These are phyloP conservation scores for Metschnikowia kofuensis DNA, from an alignment of 805 yeast species.

Conservation along the genomic window DNA sequence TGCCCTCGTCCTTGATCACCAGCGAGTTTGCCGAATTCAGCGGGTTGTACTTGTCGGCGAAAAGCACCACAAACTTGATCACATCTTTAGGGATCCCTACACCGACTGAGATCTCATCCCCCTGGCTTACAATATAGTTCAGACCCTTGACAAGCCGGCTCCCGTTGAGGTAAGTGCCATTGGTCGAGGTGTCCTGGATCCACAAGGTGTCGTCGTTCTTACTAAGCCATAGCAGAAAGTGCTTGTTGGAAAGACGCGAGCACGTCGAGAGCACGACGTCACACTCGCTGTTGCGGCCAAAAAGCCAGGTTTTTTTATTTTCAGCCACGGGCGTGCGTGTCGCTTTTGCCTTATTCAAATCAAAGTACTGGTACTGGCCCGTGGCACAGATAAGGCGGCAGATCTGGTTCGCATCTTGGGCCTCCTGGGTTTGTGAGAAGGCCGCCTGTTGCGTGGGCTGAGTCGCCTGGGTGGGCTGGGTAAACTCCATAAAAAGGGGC, in stretches of 20 bases:
- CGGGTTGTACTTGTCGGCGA: conserved; percentile 42
- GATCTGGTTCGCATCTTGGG: conserved; percentile 31
- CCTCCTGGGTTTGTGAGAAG: conserved; percentile 11
- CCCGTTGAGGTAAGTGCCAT: conserved; percentile 87
- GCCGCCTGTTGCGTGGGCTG: conserved; percentile 23
- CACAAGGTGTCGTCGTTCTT: conserved; percentile 51
- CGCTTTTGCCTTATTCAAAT: conserved; percentile 35
- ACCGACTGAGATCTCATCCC: conserved; percentile 92
- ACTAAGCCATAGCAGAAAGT: conserved; percentile 68
- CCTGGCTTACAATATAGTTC: conserved; percentile 80
- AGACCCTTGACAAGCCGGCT: conserved; percentile 69
- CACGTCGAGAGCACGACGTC: conserved; percentile 61
- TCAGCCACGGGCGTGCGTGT: conserved; percentile 12
- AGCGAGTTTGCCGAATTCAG: conserved; percentile 21
- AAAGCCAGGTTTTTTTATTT: conserved; percentile 50
- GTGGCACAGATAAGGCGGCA: conserved; percentile 60
- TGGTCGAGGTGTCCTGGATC: conserved; percentile 79
- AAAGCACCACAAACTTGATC: conserved; percentile 49
- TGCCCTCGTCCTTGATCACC: conserved; percentile 49
- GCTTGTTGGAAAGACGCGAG: conserved; percentile 70
- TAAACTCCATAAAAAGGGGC: neutral
- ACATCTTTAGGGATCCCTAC: conserved; percentile 76
- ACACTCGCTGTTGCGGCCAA: conserved; percentile 70
- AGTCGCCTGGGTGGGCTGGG: conserved; percentile 8
- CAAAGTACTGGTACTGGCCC: conserved; percentile 49